Evolutionary conservation across 73 alveolate genomes (phyloP).

Genomic region (Effrenium voratum): DNA sequence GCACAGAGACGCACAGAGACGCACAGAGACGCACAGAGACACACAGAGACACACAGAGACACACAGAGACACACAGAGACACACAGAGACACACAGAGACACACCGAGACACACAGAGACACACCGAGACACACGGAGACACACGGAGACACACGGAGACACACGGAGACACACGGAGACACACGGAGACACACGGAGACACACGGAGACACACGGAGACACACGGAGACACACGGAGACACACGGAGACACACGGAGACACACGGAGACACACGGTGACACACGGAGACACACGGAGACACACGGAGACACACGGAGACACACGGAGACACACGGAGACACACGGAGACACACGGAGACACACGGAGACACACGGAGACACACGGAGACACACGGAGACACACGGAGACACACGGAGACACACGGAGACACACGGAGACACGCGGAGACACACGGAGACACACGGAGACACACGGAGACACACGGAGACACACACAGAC

Average conservation of each 20-base stretch:
- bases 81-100: background rate
- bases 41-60: constrained; percentile 1
- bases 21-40: background rate
- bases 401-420: background rate
- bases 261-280: background rate
- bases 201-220: background rate
- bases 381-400: constrained; percentile 15
- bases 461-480: constrained; percentile 11
- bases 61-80: constrained; percentile 1
- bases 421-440: constrained; percentile 15
- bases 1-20: background rate
- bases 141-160: background rate
- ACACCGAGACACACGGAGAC: background rate
- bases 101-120: background rate
- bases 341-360: constrained; percentile 10
- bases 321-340: too few relatives aligned
- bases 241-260: background rate
- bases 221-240: background rate
- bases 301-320: too few relatives aligned
- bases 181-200: background rate
- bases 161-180: background rate
- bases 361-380: background rate
- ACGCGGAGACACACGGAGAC: background rate
- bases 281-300: too few relatives aligned
- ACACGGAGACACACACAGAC: background rate